Evolutionary conservation across 345 rosid species (phyloP), one percentile per base, ranked within the genome.

Genomic region (Syzygium jambos): DNA sequence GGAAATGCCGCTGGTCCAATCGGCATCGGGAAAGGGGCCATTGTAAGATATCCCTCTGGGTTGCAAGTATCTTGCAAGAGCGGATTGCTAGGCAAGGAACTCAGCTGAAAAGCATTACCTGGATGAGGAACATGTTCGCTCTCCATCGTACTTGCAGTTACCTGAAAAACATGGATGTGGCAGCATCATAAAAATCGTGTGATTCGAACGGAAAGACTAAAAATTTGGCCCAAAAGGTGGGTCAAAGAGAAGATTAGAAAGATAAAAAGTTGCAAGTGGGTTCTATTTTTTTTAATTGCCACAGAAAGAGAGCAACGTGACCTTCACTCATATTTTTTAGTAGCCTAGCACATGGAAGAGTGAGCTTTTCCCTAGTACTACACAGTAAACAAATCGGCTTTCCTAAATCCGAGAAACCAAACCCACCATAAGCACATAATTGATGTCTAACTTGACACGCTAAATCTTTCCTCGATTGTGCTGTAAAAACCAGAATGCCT

Each of bases 61-160:
- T 21, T 93, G 88, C 87, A 87, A 38, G 88, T 84, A 86, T 92
- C 95, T 10, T 89, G 46, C 9, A 85, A 85, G 6, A 90, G 73
- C 34, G 90, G 87, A 52, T 87, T 89, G 49, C 88, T 89, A 27
- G 87, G 91, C 90, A 88, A 54, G 49, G 92, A 80, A 56, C 84
- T 86, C 61, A 88, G 30, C 85, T 68, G 92, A 61, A 93, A 52
- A 89, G 90, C 38, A 86, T 88, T 92, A 55, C 89, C 94, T 86
- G 89, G 95, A 30, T 55, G 85, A 91, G 82, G 53, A 82, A 86
- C 86, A 51, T 85, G 92, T 86, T 93, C 93, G 82, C 92, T 93
- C 85, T 94, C 95, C 92, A 94, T 92, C 11, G 94, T 91, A 89
- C 88, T 88, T 30, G 91, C 90, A 19, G 93, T 78, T 46, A 96